Conservation (phyloP, 2,329 filamentous ascomycete genomes). For the Chaetomiaceae sp. region DNA sequence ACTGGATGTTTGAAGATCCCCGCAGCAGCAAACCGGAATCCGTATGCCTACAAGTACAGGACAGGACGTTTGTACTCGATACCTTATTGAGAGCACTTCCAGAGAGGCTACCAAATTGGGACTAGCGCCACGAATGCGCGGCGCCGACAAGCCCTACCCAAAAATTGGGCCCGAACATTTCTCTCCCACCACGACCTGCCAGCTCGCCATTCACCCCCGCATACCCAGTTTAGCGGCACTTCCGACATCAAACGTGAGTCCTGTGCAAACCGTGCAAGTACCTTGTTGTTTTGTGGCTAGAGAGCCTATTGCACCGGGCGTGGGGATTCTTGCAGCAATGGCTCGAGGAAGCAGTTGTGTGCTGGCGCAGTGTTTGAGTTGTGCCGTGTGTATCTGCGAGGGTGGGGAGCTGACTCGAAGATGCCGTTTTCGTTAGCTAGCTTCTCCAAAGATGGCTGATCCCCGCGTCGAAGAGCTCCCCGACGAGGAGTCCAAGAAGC, state of each 20-base stretch:
- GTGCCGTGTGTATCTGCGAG: conserved; percentile 12
- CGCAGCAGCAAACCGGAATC: no score
- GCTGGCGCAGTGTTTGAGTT: neutral
- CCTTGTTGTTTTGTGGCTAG: neutral
- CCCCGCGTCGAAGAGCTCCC: conserved; percentile 96
- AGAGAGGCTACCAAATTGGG: conserved; percentile 15
- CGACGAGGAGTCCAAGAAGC: conserved; percentile 83
- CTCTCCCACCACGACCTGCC: conserved; percentile 24
- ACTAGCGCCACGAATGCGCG: conserved; percentile 15
- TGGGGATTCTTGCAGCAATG: neutral
- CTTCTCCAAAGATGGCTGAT: conserved; percentile 73
- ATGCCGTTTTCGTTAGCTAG: conserved; percentile 22
- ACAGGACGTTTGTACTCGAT: neutral
- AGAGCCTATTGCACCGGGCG: conserved; percentile 2
- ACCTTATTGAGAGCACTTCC: neutral
- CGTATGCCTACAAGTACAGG: no score
- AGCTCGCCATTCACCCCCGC: conserved; percentile 21
- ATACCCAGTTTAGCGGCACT: conserved; percentile 22
- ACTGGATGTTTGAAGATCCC: no score
- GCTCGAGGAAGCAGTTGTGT: no score
- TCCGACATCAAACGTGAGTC: conserved; percentile 24
- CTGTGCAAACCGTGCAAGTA: neutral
- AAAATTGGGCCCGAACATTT: conserved; percentile 26
- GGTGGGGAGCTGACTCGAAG: conserved; percentile 23
- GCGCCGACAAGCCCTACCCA: conserved; percentile 23